These are phyloP conservation scores for Cubamyces sp. DNA, from an alignment of 768 basidiomycete species.

Conservation along the genomic window DNA sequence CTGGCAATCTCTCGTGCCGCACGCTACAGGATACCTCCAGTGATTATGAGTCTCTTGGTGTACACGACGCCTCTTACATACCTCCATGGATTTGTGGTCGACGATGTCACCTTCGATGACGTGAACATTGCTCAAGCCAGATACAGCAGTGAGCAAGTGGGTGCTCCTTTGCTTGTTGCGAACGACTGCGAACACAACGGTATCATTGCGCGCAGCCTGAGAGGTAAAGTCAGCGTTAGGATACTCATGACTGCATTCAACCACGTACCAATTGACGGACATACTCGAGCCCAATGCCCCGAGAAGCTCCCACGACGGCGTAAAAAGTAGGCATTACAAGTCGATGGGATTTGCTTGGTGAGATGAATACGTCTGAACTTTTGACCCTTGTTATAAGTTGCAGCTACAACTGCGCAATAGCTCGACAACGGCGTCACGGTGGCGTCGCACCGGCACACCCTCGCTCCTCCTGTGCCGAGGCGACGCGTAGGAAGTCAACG, in stretches of 20 bases:
- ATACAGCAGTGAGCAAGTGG: constrained; percentile 13
- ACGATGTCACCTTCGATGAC: constrained; percentile 43
- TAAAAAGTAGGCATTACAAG: constrained; percentile 12
- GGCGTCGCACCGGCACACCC: too few relatives aligned
- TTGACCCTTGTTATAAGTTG: too few relatives aligned
- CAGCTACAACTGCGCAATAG: too few relatives aligned
- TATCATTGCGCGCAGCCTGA: constrained; percentile 18
- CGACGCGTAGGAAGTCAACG: too few relatives aligned
- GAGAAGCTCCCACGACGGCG: constrained; percentile 26
- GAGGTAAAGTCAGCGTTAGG: neutral
- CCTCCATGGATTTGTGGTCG: constrained; percentile 35
- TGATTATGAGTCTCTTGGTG: neutral
- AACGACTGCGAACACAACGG: constrained; percentile 30
- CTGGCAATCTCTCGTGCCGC: constrained; percentile 2
- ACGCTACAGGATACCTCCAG: constrained; percentile 28
- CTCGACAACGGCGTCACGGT: too few relatives aligned
- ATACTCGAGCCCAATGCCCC: constrained; percentile 24
- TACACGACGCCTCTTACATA: constrained; percentile 10
- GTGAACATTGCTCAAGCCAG: constrained; percentile 34
- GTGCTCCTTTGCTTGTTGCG: constrained; percentile 23
- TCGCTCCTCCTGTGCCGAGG: too few relatives aligned
- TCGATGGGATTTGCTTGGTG: too few relatives aligned
- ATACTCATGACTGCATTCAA: too few relatives aligned
- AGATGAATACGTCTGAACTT: too few relatives aligned
- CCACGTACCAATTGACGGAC: constrained; percentile 26